phyloP scores from a whole-genome alignment of 2,329 filamentous ascomycete species.

The Apiospora koreana region DNA sequence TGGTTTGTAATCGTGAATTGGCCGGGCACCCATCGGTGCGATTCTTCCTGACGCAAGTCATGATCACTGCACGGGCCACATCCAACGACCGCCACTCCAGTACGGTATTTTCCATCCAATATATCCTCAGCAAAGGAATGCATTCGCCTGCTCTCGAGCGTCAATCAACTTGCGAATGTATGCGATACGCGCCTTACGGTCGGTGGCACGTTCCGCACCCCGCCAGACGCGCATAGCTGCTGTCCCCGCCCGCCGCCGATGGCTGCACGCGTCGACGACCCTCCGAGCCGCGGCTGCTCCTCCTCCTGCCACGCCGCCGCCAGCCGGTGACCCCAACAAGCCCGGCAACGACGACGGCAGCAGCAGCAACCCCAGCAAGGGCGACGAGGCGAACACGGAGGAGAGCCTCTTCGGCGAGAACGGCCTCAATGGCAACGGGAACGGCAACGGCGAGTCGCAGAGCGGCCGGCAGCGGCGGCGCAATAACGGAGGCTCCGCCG shows the following conservation, averaged over 20 bases:
- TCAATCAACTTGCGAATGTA: conserved; percentile 32
- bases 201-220: conserved; percentile 25
- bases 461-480: conserved; percentile 26
- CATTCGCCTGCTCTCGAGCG: conserved; percentile 33
- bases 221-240: conserved; percentile 17
- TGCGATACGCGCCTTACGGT: conserved; percentile 33
- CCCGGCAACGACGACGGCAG: conserved; percentile 13
- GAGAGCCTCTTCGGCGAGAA: conserved; percentile 26
- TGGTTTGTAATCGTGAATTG: not conserved
- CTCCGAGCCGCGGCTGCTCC: conserved; percentile 19
- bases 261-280: conserved; percentile 25
- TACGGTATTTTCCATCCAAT: not conserved
- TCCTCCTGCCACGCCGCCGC: not conserved
- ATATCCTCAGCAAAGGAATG: conserved; percentile 21
- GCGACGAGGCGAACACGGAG: conserved; percentile 1
- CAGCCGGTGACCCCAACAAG: conserved; percentile 12
- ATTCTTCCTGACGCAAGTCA: not conserved
- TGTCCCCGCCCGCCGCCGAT: conserved; percentile 19
- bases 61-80: not conserved
- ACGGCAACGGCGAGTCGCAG: conserved; percentile 23
- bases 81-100: not conserved
- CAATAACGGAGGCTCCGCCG: conserved; percentile 21
- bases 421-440: not conserved
- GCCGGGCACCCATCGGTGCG: not conserved
- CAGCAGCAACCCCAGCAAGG: conserved; percentile 13